Evolutionary conservation across 495 filamentous ascomycete genomes (phyloP).

Genomic region (Xylaria castorea): DNA sequence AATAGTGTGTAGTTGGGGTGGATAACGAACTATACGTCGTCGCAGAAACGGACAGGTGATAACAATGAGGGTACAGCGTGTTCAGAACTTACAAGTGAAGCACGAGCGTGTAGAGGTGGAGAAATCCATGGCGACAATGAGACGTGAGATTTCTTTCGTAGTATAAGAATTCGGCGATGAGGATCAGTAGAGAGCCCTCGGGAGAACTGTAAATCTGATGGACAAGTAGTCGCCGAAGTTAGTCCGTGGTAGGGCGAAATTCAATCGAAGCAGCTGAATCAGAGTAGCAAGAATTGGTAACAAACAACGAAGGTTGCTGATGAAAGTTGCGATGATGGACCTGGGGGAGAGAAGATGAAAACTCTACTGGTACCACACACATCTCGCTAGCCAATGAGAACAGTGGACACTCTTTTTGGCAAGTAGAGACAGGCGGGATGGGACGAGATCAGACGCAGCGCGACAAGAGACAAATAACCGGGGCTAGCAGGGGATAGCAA

Average conservation of each 20-base stretch:
- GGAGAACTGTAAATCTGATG: conserved; percentile 4
- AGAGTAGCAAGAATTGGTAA: conserved; percentile 3
- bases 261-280: conserved; percentile 14
- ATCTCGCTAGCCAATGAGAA: conserved; percentile 24
- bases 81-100: conserved; percentile 56
- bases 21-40: background rate
- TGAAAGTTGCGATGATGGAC: conserved; percentile 16
- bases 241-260: conserved; percentile 20
- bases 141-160: conserved; percentile 17
- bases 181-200: background rate
- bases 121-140: conserved; percentile 49
- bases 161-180: background rate
- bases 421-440: conserved; percentile 18
- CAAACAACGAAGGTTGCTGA: conserved; percentile 23
- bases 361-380: conserved; percentile 26
- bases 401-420: conserved; percentile 25
- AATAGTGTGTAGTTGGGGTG: background rate
- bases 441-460: conserved; percentile 17
- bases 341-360: conserved; percentile 21
- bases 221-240: conserved; percentile 13
- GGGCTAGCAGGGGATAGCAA: conserved; percentile 17
- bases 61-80: conserved; percentile 4
- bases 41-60: background rate
- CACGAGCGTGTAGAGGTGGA: conserved; percentile 46
- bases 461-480: conserved; percentile 23